Conservation (phyloP, 305 asterid genomes). For the Plantago lanceolata region DNA sequence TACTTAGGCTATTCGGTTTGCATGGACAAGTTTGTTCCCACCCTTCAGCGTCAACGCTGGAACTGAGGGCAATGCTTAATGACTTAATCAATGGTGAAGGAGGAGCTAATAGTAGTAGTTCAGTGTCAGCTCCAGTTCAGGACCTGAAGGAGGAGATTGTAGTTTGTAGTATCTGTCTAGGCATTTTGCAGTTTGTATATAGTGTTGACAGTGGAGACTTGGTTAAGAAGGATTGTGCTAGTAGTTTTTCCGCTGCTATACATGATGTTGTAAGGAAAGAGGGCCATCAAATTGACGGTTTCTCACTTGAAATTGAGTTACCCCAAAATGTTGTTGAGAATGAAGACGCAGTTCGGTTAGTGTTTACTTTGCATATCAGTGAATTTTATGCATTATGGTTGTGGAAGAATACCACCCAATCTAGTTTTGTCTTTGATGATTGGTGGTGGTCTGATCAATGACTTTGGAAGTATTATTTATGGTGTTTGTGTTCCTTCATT, state of each 20-base stretch:
- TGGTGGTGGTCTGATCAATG: too few relatives aligned
- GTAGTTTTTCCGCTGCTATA: constrained; percentile 46
- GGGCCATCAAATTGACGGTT: constrained; percentile 46
- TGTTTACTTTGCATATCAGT: constrained; percentile 18
- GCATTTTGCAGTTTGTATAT: constrained; percentile 65
- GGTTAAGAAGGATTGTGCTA: constrained; percentile 44
- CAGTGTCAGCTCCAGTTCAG: constrained; percentile 26
- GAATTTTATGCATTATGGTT: background rate
- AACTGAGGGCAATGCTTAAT: constrained; percentile 35
- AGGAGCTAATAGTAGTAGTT: constrained; percentile 28
- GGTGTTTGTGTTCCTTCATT: background rate
- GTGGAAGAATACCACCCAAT: background rate
- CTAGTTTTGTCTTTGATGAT: background rate
- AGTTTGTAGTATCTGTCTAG: constrained; percentile 64
- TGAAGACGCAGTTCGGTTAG: constrained; percentile 66
- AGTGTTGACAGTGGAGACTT: constrained; percentile 35
- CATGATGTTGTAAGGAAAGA: constrained; percentile 51
- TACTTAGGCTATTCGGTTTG: constrained; percentile 48
- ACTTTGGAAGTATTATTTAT: too few relatives aligned
- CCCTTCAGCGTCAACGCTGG: constrained; percentile 36
- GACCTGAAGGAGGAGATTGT: constrained; percentile 29
- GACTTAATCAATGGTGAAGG: constrained; percentile 37
- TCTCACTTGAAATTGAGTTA: constrained; percentile 65
- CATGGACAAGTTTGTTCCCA: constrained; percentile 40
- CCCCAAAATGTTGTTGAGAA: constrained; percentile 61